Evolutionary conservation across 441 rosid genomes (phyloP), one percentile per base, ranked within the genome.

Genomic region (Lepidium campestre): DNA sequence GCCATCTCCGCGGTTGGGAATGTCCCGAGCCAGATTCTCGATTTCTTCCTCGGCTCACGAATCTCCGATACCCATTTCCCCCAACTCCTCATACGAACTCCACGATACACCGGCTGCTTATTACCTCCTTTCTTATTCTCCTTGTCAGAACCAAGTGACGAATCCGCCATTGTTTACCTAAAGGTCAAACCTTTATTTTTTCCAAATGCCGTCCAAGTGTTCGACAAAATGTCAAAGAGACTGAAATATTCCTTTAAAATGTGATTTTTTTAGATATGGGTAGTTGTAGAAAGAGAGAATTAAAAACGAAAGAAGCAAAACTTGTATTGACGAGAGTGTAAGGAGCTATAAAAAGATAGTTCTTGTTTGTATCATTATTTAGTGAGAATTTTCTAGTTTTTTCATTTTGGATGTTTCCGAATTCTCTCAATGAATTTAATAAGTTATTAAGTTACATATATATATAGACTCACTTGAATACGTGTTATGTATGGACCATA

Each of bases 61-160:
- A 92, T 92, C 79, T 92, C 98, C 0, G 98, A 88, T 3, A 92
- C 98, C 98, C 98, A 92, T 79, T 90, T 92, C 3, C 98, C 98
- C 98, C 96, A 92, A 47, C 73, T 87, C 20, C 98, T 65, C 98
- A 85, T 92, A 6, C 98, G 87, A 0, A 92, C 96, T 1, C 98
- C 98, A 1, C 86, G 83, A 72, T 92, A 92, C 22, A 82, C 85
- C 0, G 89, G 89, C 69, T 87, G 85, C 76, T 86, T 87, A 78
- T 4, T 12, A 48, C 80, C 78, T 1, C 77, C 80, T 15, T 62
- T 76, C 73, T 75, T 80, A n/a, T n/a, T n/a, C 56, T 74, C 76
- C 53, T 75, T 57, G 0, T 70, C 71, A 11, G 57, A 54, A 36
- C 37, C 44, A 29, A 15, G 5, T 37, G 49, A 70, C 3, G 49